Conservation (phyloP, 83 land plant species). For the Thuja plicata region DNA sequence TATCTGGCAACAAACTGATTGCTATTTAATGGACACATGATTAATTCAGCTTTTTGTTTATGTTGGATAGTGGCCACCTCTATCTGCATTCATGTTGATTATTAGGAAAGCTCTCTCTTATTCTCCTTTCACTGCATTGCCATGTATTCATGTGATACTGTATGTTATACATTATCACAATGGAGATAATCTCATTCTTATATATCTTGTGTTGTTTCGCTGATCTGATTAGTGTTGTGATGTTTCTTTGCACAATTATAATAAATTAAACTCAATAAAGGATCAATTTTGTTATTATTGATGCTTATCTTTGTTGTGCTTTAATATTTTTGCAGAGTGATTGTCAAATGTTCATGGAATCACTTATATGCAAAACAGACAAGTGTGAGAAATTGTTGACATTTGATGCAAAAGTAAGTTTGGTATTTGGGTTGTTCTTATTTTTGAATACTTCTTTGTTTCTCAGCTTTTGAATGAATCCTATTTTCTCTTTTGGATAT, state of each 20-base stretch:
- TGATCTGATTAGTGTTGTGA: neutral
- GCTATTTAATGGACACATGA: too few relatives aligned
- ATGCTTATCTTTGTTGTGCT: neutral
- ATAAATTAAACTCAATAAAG: neutral
- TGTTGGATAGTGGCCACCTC: too few relatives aligned
- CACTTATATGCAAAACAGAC: conserved; percentile 85
- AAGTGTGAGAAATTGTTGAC: conserved; percentile 69
- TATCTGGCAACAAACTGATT: too few relatives aligned
- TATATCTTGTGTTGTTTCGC: neutral
- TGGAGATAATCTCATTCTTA: neutral
- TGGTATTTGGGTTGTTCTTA: neutral
- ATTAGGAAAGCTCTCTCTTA: too few relatives aligned
- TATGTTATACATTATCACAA: neutral
- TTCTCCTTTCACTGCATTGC: too few relatives aligned
- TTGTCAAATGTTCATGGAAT: conserved; percentile 76
- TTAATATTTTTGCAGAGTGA: conserved; percentile 57
- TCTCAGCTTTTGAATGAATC: neutral
- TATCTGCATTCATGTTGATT: too few relatives aligned
- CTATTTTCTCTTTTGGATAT: neutral
- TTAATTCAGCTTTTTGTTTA: too few relatives aligned
- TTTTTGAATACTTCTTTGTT: neutral
- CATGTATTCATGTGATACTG: too few relatives aligned
- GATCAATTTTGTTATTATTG: neutral
- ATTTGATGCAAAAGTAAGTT: conserved; percentile 61
- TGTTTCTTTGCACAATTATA: neutral